These are phyloP conservation scores for Rhytidiadelphus loreus DNA, from an alignment of 225 moss, liverwort and hornwort genomes.

Conservation along the genomic window DNA sequence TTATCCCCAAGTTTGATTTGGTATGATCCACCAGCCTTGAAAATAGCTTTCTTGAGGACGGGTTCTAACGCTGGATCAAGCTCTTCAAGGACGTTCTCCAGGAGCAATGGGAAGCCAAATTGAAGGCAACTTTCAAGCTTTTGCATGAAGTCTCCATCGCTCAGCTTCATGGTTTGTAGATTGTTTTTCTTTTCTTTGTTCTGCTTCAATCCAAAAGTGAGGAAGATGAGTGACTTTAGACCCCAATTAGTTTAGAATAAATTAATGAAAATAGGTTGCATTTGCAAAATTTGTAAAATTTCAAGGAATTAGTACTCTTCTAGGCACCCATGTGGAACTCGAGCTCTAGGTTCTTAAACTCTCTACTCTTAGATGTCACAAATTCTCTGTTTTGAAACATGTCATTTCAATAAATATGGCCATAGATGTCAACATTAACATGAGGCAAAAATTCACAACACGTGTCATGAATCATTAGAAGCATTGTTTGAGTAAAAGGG, in stretches of 20 bases:
- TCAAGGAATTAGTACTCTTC: not conserved
- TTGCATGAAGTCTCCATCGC: conserved; percentile 59
- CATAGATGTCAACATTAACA: not conserved
- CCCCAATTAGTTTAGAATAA: not conserved
- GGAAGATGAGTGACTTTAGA: not conserved
- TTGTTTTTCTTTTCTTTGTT: conserved; percentile 64
- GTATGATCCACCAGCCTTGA: conserved; percentile 46
- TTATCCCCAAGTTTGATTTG: conserved; percentile 74
- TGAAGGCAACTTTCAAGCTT: conserved; percentile 74
- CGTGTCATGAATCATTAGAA: not conserved
- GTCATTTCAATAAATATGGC: too few species aligned
- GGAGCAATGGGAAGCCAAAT: conserved; percentile 60
- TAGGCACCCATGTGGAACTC: not conserved
- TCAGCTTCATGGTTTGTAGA: conserved; percentile 55
- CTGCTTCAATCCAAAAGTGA: not conserved
- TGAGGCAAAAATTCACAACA: too few species aligned
- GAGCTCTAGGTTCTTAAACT: too few species aligned
- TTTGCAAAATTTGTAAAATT: not conserved
- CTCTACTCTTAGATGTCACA: not conserved
- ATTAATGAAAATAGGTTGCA: too few species aligned
- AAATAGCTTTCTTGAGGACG: conserved; percentile 42
- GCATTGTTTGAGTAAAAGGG: not conserved
- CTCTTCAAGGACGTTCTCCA: conserved; percentile 71
- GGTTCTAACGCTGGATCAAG: conserved; percentile 70
- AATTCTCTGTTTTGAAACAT: not conserved